These are phyloP conservation scores for Eucalyptus sp. DNA, from an alignment of 345 rosid species.

Conservation along the genomic window DNA sequence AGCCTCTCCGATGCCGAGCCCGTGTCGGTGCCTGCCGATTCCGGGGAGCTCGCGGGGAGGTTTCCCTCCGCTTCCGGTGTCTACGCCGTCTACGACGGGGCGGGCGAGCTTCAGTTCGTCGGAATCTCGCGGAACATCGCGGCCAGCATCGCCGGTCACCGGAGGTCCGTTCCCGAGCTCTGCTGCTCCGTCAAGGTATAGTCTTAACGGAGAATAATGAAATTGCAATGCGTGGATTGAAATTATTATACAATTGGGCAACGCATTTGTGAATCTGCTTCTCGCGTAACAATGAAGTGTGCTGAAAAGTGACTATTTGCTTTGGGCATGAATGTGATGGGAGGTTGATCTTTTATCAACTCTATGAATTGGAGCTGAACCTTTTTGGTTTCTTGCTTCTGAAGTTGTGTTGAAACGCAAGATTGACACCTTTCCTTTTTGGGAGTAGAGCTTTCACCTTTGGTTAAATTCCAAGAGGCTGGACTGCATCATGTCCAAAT, in stretches of 20 bases:
- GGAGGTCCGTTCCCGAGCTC: conserved; percentile 60
- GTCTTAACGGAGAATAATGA: not conserved
- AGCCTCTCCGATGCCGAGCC: conserved; percentile 32
- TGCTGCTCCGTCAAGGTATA: conserved; percentile 69
- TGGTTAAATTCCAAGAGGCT: not conserved
- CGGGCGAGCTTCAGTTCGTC: conserved; percentile 61
- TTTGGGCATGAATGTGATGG: not conserved
- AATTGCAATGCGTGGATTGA: not conserved
- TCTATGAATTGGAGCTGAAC: not conserved
- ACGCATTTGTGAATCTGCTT: not conserved
- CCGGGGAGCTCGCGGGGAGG: conserved; percentile 19
- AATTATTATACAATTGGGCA: not conserved
- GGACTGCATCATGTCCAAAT: not conserved
- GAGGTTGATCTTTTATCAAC: not conserved
- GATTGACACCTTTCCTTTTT: not conserved
- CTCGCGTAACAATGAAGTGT: not conserved
- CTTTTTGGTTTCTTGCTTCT: not conserved
- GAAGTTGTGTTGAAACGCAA: not conserved
- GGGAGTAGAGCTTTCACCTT: not conserved
- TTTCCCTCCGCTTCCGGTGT: conserved; percentile 59
- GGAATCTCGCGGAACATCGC: conserved; percentile 77
- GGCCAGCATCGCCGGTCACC: conserved; percentile 54
- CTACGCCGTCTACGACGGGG: conserved; percentile 64
- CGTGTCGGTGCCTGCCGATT: conserved; percentile 5
- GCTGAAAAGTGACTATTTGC: not conserved